Conservation (phyloP, 2,329 filamentous ascomycete species). For the Dactylonectria estremocensis region DNA sequence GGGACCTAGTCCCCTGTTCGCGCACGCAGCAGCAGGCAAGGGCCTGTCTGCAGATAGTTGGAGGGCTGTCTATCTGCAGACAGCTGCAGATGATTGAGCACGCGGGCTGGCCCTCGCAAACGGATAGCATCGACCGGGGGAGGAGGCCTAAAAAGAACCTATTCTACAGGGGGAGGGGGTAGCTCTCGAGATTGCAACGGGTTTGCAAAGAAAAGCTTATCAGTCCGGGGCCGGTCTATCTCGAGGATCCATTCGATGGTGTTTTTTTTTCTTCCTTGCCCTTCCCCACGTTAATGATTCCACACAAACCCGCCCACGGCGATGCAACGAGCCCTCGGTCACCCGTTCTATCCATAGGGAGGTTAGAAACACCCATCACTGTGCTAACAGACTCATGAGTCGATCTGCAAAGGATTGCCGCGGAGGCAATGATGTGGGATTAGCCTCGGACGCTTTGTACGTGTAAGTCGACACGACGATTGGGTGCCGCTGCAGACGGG, state of each 20-base stretch:
- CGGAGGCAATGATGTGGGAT: too few relatives aligned
- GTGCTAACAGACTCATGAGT: not conserved
- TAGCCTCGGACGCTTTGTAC: too few relatives aligned
- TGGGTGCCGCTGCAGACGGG: too few relatives aligned
- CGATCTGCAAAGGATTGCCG: not conserved
- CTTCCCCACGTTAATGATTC: not conserved
- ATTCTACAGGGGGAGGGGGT: too few relatives aligned
- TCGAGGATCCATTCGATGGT: not conserved
- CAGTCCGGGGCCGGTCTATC: slow-evolving; percentile 18
- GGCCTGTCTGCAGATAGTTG: not conserved
- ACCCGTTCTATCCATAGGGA: not conserved
- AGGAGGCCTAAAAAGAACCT: too few relatives aligned
- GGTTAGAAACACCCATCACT: not conserved
- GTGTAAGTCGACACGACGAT: too few relatives aligned
- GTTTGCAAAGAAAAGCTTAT: slow-evolving; percentile 20
- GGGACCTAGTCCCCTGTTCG: too few relatives aligned
- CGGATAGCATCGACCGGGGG: not conserved
- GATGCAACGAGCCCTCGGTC: not conserved
- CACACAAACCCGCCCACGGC: not conserved
- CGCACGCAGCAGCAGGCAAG: too few relatives aligned
- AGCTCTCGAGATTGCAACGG: not conserved
- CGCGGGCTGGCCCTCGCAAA: not conserved
- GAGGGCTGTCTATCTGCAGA: not conserved
- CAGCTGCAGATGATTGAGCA: not conserved
- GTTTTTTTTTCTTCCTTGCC: not conserved